A percentile compares a stretch with the other conserved stretches of the same genome.
These are phyloP conservation scores for Lipomyces orientalis DNA, from an alignment of 805 yeast species.

Conservation along the genomic window DNA sequence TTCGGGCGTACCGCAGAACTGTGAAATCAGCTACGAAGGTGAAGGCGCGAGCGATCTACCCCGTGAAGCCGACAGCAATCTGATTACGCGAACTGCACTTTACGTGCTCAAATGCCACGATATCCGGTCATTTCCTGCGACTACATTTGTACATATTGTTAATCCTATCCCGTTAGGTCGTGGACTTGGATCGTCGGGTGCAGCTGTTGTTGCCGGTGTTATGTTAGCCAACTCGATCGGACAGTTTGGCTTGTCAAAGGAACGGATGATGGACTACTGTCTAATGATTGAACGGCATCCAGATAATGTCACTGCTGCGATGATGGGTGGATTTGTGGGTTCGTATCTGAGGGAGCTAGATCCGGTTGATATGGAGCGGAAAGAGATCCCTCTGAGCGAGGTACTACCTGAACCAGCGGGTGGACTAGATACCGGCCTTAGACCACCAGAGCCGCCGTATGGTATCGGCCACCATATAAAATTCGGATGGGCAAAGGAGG, in stretches of 20 bases:
- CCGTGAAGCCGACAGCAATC: constrained; percentile 72
- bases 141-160: constrained; percentile 77
- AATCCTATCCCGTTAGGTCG: constrained; percentile 97
- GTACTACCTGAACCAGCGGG: constrained; percentile 81
- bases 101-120: constrained; percentile 88
- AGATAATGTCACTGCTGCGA: constrained; percentile 96
- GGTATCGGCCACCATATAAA: constrained; percentile 88
- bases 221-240: constrained; percentile 87
- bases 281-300: constrained; percentile 98
- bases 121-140: constrained; percentile 75
- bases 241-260: constrained; percentile 70
- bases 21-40: constrained; percentile 69
- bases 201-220: constrained; percentile 98
- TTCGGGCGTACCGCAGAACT: constrained; percentile 63
- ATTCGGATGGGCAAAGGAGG: constrained; percentile 79
- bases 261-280: constrained; percentile 89
- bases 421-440: constrained; percentile 68
- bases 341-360: constrained; percentile 84
- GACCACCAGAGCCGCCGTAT: constrained; percentile 82
- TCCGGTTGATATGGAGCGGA: constrained; percentile 70
- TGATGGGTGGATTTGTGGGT: constrained; percentile 99
- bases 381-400: constrained; percentile 82
- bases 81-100: constrained; percentile 90
- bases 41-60: constrained; percentile 88
- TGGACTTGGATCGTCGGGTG: constrained; percentile 96